phyloP scores from a whole-genome alignment of 208 protist species.

The Trypanosoma scelopori region DNA sequence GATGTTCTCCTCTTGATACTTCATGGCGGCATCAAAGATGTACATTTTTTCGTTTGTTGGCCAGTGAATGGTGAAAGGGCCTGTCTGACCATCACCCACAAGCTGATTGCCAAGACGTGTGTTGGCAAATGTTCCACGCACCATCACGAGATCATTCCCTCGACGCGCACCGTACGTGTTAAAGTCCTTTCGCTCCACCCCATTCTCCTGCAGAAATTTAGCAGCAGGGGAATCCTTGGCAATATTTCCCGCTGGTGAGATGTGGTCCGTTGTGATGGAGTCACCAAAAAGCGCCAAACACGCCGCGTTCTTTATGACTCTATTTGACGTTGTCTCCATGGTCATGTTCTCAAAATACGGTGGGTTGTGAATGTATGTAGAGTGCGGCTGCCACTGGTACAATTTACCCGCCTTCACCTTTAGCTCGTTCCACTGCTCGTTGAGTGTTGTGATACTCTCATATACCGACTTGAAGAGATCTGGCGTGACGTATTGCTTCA shows the following conservation, averaged over 20 bases:
- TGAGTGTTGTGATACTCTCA: conserved; percentile 86
- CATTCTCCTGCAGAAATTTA: conserved; percentile 71
- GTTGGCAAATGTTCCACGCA: conserved; percentile 96
- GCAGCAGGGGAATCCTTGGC: conserved; percentile 93
- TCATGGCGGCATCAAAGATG: conserved; percentile 94
- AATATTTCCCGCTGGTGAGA: conserved; percentile 96
- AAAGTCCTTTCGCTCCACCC: conserved; percentile 93
- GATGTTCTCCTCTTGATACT: conserved; percentile 73
- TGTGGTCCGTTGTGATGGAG: conserved; percentile 97
- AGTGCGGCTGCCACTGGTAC: conserved; percentile 94
- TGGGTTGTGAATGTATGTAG: conserved; percentile 96
- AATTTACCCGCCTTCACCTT: conserved; percentile 79
- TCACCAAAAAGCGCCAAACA: conserved; percentile 94
- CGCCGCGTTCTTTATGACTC: conserved; percentile 74
- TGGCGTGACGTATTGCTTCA: conserved; percentile 85
- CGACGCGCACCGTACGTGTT: conserved; percentile 96
- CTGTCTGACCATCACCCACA: conserved; percentile 87
- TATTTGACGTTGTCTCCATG: conserved; percentile 43
- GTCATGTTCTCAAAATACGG: conserved; percentile 94
- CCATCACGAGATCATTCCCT: conserved; percentile 97
- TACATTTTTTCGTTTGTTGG: conserved; percentile 92
- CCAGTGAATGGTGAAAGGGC: conserved; percentile 91
- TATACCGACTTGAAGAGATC: conserved; percentile 93
- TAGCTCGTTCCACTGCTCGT: conserved; percentile 91
- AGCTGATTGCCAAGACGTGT: conserved; percentile 93